phyloP scores from a whole-genome alignment of 73 alveolate genomes.

The Diophrys appendiculata region DNA sequence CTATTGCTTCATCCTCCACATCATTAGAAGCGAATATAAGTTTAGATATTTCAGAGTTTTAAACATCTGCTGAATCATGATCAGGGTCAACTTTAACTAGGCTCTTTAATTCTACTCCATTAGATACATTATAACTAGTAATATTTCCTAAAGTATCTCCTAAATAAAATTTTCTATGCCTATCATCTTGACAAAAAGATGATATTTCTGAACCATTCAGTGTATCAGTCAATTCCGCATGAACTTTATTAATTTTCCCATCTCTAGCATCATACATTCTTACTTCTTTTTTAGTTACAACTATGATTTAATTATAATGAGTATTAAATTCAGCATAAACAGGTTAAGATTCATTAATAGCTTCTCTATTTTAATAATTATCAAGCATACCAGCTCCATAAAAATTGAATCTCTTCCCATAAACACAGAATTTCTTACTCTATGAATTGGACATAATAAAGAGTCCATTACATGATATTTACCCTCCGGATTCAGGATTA shows the following conservation, averaged over 20 bases:
- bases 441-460: constrained; percentile 37
- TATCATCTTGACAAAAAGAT: constrained; percentile 71
- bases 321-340: constrained; percentile 74
- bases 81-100: constrained; percentile 38
- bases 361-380: too few relatives aligned
- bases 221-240: constrained; percentile 66
- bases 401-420: too few relatives aligned
- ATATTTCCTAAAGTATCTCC: constrained; percentile 70
- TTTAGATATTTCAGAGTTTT: too few relatives aligned
- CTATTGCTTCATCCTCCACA: too few relatives aligned
- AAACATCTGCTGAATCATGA: too few relatives aligned
- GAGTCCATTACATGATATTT: constrained; percentile 30
- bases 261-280: constrained; percentile 73
- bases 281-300: constrained; percentile 73
- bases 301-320: constrained; percentile 70
- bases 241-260: constrained; percentile 72
- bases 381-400: too few relatives aligned
- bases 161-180: constrained; percentile 70
- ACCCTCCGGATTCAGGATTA: constrained; percentile 47
- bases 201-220: constrained; percentile 69
- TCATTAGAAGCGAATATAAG: too few relatives aligned
- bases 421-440: too few relatives aligned
- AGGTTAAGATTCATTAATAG: too few relatives aligned
- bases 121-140: constrained; percentile 33
- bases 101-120: constrained; percentile 60